These are phyloP conservation scores for Fusarium verticillioides DNA, from an alignment of 2,329 filamentous ascomycete species.

Conservation along the genomic window DNA sequence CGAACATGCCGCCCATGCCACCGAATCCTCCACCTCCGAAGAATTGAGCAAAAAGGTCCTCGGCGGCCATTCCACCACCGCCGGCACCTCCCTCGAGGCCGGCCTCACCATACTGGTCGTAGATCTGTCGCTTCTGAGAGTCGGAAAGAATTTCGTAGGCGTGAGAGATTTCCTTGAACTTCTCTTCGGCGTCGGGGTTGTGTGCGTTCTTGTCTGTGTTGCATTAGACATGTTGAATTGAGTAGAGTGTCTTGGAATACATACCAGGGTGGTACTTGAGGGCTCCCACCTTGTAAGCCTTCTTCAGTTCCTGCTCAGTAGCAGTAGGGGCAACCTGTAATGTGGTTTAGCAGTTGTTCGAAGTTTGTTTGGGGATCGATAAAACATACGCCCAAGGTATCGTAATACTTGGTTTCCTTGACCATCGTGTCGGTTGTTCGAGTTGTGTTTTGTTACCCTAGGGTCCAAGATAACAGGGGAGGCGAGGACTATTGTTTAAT, in stretches of 20 bases:
- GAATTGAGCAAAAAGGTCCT: conserved; percentile 97
- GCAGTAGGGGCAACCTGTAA: conserved; percentile 79
- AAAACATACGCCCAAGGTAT: conserved; percentile 76
- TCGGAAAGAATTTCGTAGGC: conserved; percentile 97
- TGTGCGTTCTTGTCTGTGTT: conserved; percentile 90
- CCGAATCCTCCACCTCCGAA: conserved; percentile 75
- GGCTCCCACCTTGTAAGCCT: conserved; percentile 85
- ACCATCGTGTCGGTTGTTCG: conserved; percentile 68
- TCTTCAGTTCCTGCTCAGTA: conserved; percentile 88
- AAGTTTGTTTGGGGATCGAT: neutral
- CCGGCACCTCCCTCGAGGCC: conserved; percentile 89
- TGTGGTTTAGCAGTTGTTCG: conserved; percentile 30
- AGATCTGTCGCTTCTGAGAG: conserved; percentile 87
- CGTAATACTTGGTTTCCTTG: conserved; percentile 83
- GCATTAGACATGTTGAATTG: conserved; percentile 21
- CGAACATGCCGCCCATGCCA: conserved; percentile 78
- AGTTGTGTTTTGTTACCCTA: conserved; percentile 3
- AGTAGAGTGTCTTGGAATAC: conserved; percentile 43
- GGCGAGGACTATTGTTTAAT: conserved; percentile 28
- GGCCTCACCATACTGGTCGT: conserved; percentile 98
- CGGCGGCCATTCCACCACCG: conserved; percentile 88
- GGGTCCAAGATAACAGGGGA: conserved; percentile 13
- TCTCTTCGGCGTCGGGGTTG: conserved; percentile 92
- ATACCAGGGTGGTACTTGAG: conserved; percentile 86
- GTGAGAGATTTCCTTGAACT: conserved; percentile 97